Base-by-base conservation (phyloP, 1,139 yeast species). In the Yamadazyma dendronema region DNA sequence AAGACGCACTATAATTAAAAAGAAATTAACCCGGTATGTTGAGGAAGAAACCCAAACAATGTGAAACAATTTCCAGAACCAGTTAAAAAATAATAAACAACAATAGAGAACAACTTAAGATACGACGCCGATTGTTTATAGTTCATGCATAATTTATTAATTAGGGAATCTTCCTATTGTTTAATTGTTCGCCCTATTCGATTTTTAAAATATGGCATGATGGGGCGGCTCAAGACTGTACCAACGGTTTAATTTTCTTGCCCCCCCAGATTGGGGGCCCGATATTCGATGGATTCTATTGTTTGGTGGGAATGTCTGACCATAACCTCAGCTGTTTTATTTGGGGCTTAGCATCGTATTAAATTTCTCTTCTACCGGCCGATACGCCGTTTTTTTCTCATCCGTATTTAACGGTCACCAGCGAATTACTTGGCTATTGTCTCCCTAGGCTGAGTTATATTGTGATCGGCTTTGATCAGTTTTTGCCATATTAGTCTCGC, bases 21-120 rank as follows among this genome's bases (percentile, higher is more conserved):
- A 24, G 13, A 12, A 24, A 24, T 12, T 24, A 12, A 6, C 13
- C n/a, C 8, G 27, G 27, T 8, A 24, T 24, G 27, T 24, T 24
- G 27, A 24, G 27, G 9, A 24, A 24, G 27, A 9, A 24, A 5
- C 13, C 12, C 11, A 5, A 24, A 24, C 27, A 24, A 24, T 24
- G 12, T 24, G 27, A 24, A 24, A 24, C 27, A 24, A 24, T 24
- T 24, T 24, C 27, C 27, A 24, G 27, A 24, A 24, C 11, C 8
- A 24, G 27, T 6, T 24, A 24, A 24, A 24, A 11, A 24, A 24
- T 24, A 24, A 24, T 24, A 24, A 12, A 24, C 6, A 24, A 24
- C 27, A 24, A 24, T 9, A n/a, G 13, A 10, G 10, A 21, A 10
- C 23, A 7, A 7, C 23, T 7, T 21, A 21, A 21, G 7, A 21